These are phyloP conservation scores for Trichoderma sp. DNA, from an alignment of 2,329 filamentous ascomycete species.

Conservation along the genomic window DNA sequence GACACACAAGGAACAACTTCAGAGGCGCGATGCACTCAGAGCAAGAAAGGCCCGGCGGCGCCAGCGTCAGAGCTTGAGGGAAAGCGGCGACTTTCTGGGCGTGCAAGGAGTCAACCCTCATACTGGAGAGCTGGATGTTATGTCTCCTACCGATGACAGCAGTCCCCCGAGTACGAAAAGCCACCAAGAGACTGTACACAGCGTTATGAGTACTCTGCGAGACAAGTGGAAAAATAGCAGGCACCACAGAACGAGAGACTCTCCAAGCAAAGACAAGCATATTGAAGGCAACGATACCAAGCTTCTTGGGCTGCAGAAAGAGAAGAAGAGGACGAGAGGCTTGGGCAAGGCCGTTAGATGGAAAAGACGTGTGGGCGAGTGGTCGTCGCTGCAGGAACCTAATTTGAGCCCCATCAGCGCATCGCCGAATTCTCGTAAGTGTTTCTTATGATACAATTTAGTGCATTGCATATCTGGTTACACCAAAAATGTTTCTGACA, in stretches of 20 bases:
- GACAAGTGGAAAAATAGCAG: conserved; percentile 43
- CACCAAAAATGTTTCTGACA: not conserved
- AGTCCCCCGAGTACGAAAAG: conserved; percentile 44
- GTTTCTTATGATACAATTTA: not conserved
- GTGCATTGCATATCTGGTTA: not conserved
- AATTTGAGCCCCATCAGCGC: conserved; percentile 52
- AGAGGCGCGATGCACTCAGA: conserved; percentile 29
- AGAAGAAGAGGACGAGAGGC: conserved; percentile 45
- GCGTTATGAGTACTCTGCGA: conserved; percentile 39
- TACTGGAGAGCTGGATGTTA: conserved; percentile 57
- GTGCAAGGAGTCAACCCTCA: conserved; percentile 62
- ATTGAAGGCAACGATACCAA: conserved; percentile 39
- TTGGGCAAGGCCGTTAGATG: conserved; percentile 46
- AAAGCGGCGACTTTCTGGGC: conserved; percentile 62
- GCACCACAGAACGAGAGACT: conserved; percentile 43
- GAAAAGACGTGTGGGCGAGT: conserved; percentile 51
- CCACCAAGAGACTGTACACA: conserved; percentile 38
- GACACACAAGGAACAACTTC: not conserved
- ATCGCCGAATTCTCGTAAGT: conserved; percentile 35
- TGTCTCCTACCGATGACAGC: conserved; percentile 53
- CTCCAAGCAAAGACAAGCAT: conserved; percentile 45
- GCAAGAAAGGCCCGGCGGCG: conserved; percentile 44
- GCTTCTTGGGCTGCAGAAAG: conserved; percentile 49
- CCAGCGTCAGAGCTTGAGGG: conserved; percentile 52
- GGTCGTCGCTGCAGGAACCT: conserved; percentile 57